Conservation (phyloP, 306 rosid species). For the Prunus mume region DNA sequence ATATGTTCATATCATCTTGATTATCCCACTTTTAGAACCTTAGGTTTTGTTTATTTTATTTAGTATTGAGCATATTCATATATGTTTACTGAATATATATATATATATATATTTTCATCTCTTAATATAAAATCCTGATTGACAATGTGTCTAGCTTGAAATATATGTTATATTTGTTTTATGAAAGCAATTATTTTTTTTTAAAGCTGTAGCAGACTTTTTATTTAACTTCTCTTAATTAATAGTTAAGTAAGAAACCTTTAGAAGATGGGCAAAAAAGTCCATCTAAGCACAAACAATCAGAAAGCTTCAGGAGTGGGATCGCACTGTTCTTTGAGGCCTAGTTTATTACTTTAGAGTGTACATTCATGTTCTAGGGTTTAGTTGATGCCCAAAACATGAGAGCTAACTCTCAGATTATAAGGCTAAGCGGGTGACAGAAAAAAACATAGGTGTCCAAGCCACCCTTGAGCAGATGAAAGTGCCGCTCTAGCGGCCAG, state of each 20-base stretch:
- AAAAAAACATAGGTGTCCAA: neutral
- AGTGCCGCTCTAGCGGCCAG: neutral
- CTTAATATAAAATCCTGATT: neutral
- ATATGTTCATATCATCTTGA: conserved; percentile 1
- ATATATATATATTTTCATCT: neutral
- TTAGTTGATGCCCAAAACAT: neutral
- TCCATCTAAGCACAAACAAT: neutral
- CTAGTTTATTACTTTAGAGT: neutral
- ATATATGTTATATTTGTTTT: neutral
- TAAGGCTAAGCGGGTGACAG: neutral
- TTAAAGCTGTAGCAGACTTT: neutral
- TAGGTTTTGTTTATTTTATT: neutral
- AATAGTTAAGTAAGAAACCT: neutral
- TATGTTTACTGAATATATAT: too few relatives aligned
- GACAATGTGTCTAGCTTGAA: neutral
- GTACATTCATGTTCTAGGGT: neutral
- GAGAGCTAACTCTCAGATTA: neutral
- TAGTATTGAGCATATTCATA: neutral
- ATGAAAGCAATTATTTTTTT: neutral
- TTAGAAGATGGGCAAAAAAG: neutral
- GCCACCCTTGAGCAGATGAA: too few relatives aligned
- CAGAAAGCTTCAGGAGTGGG: neutral
- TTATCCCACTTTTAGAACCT: neutral
- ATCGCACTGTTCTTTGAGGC: neutral
- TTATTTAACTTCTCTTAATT: neutral